These are phyloP conservation scores for Aaosphaeria arxii DNA, from an alignment of 2,329 filamentous ascomycete species.

Conservation along the genomic window DNA sequence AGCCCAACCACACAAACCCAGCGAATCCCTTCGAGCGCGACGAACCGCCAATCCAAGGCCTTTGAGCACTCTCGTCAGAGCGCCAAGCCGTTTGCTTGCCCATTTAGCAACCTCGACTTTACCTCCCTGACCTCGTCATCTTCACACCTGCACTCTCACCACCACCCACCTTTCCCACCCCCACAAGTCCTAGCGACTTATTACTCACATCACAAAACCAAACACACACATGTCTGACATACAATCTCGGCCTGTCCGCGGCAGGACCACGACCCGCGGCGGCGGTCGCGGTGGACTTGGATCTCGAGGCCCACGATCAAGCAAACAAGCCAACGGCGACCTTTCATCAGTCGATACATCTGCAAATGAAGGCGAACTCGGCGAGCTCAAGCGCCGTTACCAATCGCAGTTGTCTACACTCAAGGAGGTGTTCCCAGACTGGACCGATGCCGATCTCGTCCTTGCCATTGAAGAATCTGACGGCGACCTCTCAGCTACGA, in stretches of 20 bases:
- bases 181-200: slow-evolving; percentile 12
- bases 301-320: slow-evolving; percentile 50
- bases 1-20: no score
- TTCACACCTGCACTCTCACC: slow-evolving; percentile 16
- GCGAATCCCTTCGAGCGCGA: no score
- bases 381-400: slow-evolving; percentile 88
- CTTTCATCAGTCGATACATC: slow-evolving; percentile 58
- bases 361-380: slow-evolving; percentile 85
- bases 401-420: slow-evolving; percentile 74
- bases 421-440: slow-evolving; percentile 91
- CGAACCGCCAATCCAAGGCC: no score
- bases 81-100: slow-evolving; percentile 30
- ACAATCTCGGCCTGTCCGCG: slow-evolving; percentile 80
- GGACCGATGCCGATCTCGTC: slow-evolving; percentile 92
- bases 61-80: not conserved
- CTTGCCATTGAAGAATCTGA: slow-evolving; percentile 88
- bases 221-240: slow-evolving; percentile 82
- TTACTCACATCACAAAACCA: slow-evolving; percentile 38
- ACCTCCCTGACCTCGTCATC: slow-evolving; percentile 31
- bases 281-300: slow-evolving; percentile 72
- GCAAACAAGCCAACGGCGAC: slow-evolving; percentile 66
- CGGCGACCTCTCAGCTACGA: slow-evolving; percentile 69
- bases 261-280: slow-evolving; percentile 86
- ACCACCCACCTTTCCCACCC: slow-evolving; percentile 15
- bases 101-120: slow-evolving; percentile 25